A percentile compares a stretch with the other conserved stretches of the same genome.
Conservation (phyloP, 306 rosid genomes). For the Quercus ilex region DNA sequence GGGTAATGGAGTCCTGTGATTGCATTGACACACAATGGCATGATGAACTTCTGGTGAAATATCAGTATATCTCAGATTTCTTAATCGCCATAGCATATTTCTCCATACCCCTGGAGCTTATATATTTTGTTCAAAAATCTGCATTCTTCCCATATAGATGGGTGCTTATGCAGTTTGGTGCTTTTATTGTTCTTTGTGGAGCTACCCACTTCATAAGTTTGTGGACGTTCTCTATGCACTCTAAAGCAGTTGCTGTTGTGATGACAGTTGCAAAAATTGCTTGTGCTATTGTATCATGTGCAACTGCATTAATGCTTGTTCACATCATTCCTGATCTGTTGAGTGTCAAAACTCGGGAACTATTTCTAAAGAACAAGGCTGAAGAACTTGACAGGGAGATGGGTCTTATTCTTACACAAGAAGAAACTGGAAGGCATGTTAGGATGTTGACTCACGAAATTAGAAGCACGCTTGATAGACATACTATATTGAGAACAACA, state of each 20-base stretch:
- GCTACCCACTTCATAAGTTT: slow-evolving; percentile 86
- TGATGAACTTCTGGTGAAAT: slow-evolving; percentile 89
- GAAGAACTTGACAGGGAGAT: slow-evolving; percentile 93
- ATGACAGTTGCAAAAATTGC: slow-evolving; percentile 77
- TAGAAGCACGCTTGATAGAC: slow-evolving; percentile 83
- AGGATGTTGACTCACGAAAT: slow-evolving; percentile 98
- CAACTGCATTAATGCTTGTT: slow-evolving; percentile 90
- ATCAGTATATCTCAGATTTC: slow-evolving; percentile 86
- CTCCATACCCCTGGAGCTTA: slow-evolving; percentile 90
- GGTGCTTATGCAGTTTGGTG: slow-evolving; percentile 98
- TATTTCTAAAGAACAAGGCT: slow-evolving; percentile 68
- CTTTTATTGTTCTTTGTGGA: slow-evolving; percentile 93
- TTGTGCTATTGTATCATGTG: slow-evolving; percentile 87
- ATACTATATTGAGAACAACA: slow-evolving; percentile 86
- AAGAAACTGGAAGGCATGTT: slow-evolving; percentile 92
- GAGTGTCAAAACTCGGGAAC: slow-evolving; percentile 83
- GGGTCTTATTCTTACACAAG: slow-evolving; percentile 90
- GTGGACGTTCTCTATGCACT: slow-evolving; percentile 83
- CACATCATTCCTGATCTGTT: slow-evolving; percentile 89
- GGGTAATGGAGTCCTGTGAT: slow-evolving; percentile 78
- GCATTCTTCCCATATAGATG: slow-evolving; percentile 91
- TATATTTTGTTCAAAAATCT: slow-evolving; percentile 86
- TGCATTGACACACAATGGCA: slow-evolving; percentile 78
- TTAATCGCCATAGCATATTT: slow-evolving; percentile 87
- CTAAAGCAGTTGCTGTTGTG: slow-evolving; percentile 73